phyloP scores from a whole-genome alignment of 805 yeast genomes.

The Hanseniaspora nectarophila region DNA sequence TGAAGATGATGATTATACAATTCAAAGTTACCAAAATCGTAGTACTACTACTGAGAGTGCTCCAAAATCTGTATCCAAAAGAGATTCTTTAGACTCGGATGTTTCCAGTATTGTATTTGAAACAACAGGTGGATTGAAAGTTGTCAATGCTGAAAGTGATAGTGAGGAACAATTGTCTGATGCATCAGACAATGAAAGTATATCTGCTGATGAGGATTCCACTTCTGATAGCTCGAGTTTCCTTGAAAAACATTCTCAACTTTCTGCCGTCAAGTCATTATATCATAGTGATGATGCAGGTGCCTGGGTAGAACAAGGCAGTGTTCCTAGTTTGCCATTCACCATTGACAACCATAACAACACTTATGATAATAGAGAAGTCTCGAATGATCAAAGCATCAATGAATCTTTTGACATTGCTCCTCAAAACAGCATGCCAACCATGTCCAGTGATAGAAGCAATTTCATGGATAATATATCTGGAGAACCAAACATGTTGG shows the following conservation, averaged over 20 bases:
- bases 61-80: background rate
- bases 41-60: background rate
- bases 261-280: constrained; percentile 10
- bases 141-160: constrained; percentile 5
- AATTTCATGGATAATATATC: background rate
- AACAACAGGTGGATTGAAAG: constrained; percentile 1
- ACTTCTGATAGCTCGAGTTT: background rate
- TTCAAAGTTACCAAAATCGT: background rate
- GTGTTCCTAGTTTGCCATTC: constrained; percentile 10
- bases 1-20: background rate
- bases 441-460: background rate
- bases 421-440: background rate
- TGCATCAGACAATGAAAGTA: background rate
- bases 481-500: background rate
- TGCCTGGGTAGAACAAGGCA: background rate
- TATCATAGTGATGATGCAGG: constrained; percentile 12
- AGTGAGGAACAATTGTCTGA: background rate
- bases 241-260: constrained; percentile 4
- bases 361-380: background rate
- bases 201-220: background rate
- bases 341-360: background rate
- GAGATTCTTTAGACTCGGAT: background rate
- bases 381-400: background rate
- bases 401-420: background rate
- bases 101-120: background rate